A percentile compares a stretch with the other conserved stretches of the same genome.
Evolutionary conservation across 1,284 basidiomycete species (phyloP).

Genomic region (Cutaneotrichosporon sp.): DNA sequence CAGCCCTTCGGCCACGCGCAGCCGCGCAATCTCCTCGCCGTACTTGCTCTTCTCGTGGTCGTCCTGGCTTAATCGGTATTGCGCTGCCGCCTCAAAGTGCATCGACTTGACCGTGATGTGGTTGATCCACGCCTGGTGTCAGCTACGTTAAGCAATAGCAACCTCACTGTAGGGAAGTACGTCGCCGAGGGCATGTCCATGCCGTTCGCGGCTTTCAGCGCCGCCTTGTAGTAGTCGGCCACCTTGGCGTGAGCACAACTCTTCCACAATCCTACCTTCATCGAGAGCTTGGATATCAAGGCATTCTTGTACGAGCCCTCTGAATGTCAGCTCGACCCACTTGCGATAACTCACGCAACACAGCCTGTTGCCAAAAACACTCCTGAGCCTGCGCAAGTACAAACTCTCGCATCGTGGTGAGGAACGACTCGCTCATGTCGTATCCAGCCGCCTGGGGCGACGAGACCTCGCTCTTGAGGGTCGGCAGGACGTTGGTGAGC

Average conservation of each 20-base stretch:
- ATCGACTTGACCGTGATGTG: slow-evolving; percentile 76
- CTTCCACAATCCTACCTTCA: slow-evolving; percentile 52
- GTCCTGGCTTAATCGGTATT: slow-evolving; percentile 82
- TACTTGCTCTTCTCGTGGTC: slow-evolving; percentile 83
- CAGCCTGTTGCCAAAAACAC: slow-evolving; percentile 91
- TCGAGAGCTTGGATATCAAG: slow-evolving; percentile 78
- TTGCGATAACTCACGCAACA: slow-evolving; percentile 57
- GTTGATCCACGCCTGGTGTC: slow-evolving; percentile 64
- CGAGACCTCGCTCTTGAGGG: slow-evolving; percentile 54
- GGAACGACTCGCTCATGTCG: slow-evolving; percentile 62
- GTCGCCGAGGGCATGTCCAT: slow-evolving; percentile 49
- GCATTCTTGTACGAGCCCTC: slow-evolving; percentile 74
- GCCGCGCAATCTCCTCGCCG: slow-evolving; percentile 72
- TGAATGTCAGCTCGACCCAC: slow-evolving; percentile 15
- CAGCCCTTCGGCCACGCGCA: slow-evolving; percentile 61
- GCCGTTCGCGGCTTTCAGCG: slow-evolving; percentile 55
- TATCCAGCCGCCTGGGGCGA: slow-evolving; percentile 40
- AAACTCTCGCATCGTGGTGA: slow-evolving; percentile 65
- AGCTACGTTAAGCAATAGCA: slow-evolving; percentile 20
- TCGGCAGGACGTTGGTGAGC: slow-evolving; percentile 56
- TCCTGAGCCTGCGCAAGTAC: slow-evolving; percentile 95
- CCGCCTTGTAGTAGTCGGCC: slow-evolving; percentile 61
- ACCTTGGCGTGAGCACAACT: slow-evolving; percentile 50
- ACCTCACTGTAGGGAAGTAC: slow-evolving; percentile 43
- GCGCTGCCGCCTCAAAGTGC: slow-evolving; percentile 87